A percentile compares a stretch with the other conserved stretches of the same genome.
Evolutionary conservation across 345 rosid species (phyloP).

Genomic region (Hypericum androsaemum): DNA sequence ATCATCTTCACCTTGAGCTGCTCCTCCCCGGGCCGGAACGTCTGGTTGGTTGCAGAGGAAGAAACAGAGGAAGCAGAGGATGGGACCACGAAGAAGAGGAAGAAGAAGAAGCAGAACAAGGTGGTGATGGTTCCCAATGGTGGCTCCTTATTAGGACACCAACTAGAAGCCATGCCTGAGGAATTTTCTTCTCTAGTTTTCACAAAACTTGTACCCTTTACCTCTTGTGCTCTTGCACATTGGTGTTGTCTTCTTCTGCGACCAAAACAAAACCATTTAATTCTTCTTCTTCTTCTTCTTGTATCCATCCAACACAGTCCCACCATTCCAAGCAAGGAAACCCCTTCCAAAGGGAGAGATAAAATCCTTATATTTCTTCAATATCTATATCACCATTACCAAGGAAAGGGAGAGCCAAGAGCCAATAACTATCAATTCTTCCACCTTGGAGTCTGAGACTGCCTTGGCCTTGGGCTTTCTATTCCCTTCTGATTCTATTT

Average conservation of each 20-base stretch:
- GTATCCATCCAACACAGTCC: too few relatives aligned
- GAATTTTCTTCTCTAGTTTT: constrained; percentile 21
- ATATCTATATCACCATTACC: constrained; percentile 26
- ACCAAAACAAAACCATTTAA: constrained; percentile 41
- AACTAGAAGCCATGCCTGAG: constrained; percentile 29
- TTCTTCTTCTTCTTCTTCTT: constrained; percentile 21
- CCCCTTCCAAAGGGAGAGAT: too few relatives aligned
- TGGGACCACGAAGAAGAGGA: constrained; percentile 6
- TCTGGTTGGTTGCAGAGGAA: constrained; percentile 40
- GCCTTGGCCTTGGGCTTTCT: too few relatives aligned
- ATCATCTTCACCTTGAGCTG: constrained; percentile 41
- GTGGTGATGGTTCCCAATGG: constrained; percentile 20
- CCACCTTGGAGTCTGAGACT: constrained; percentile 10
- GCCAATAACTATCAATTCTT: not conserved
- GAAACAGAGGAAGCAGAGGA: constrained; percentile 36
- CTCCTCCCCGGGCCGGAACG: constrained; percentile 37
- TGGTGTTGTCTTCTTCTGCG: constrained; percentile 41
- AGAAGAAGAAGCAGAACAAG: constrained; percentile 36
- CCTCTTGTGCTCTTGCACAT: constrained; percentile 21
- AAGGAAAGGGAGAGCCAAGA: not conserved
- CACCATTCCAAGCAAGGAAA: too few relatives aligned
- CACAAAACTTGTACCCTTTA: constrained; percentile 4
- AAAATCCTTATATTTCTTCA: constrained; percentile 38
- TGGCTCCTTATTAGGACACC: constrained; percentile 18
- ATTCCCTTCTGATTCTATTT: constrained; percentile 24